A percentile compares a stretch with the other conserved stretches of the same genome.
Evolutionary conservation across 768 basidiomycete genomes (phyloP).

Genomic region (Thelephora aurantiotincta): DNA sequence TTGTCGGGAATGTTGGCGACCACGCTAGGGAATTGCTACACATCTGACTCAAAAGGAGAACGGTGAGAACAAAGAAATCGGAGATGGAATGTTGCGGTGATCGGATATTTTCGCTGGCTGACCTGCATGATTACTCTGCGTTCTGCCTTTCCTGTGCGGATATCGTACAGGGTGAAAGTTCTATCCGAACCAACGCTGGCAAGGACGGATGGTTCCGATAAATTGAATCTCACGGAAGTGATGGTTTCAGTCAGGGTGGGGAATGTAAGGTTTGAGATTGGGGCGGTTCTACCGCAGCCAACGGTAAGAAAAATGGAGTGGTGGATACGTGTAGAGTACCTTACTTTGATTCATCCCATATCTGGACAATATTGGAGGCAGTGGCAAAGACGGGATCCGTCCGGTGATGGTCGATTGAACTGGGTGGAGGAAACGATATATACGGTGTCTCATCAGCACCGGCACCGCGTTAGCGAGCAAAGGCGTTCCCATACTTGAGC

Average conservation of each 20-base stretch:
- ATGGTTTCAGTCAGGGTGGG: conserved; percentile 83
- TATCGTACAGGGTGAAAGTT: conserved; percentile 92
- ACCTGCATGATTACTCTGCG: conserved; percentile 84
- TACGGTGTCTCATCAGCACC: neutral
- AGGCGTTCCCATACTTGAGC: conserved; percentile 56
- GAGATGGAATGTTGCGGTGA: neutral
- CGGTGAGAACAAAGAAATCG: neutral
- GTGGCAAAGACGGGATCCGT: conserved; percentile 86
- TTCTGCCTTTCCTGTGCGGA: conserved; percentile 93
- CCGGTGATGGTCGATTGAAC: conserved; percentile 90
- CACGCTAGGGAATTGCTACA: conserved; percentile 81
- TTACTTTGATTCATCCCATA: conserved; percentile 98
- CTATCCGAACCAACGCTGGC: conserved; percentile 91
- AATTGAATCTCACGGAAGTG: conserved; percentile 80
- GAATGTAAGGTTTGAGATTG: conserved; percentile 79
- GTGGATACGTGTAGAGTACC: conserved; percentile 9
- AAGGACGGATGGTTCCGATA: conserved; percentile 87
- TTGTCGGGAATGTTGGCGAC: conserved; percentile 93
- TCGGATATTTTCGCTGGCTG: conserved; percentile 7
- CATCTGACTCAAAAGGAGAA: conserved; percentile 40
- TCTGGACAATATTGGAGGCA: conserved; percentile 82
- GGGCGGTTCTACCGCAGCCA: conserved; percentile 45
- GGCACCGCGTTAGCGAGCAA: neutral
- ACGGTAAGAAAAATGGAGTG: neutral
- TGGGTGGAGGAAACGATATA: conserved; percentile 20